Evolutionary conservation across 2,329 filamentous ascomycete genomes (phyloP).

Genomic region (Fonsecaea pedrosoi): DNA sequence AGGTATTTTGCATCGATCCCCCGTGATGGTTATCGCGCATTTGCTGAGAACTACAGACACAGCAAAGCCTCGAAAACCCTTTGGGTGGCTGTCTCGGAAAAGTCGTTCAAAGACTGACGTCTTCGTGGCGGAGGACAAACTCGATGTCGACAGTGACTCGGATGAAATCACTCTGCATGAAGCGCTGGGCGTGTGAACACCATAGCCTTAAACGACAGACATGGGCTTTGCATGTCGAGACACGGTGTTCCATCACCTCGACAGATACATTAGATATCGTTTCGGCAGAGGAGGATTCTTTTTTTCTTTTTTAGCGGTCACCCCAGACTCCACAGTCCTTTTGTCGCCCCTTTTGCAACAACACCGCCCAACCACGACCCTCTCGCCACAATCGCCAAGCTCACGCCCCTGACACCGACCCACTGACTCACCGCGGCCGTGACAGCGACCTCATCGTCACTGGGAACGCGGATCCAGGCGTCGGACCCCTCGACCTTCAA

Average conservation of each 20-base stretch:
- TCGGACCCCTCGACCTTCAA: constrained; percentile 46
- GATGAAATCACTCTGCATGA: constrained; percentile 25
- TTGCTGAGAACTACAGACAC: neutral
- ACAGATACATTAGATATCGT: neutral
- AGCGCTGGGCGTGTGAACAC: constrained; percentile 9
- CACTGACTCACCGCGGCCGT: constrained; percentile 55
- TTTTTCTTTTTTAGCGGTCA: neutral
- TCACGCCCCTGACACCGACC: constrained; percentile 41
- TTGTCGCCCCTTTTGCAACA: constrained; percentile 20
- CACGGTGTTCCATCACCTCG: neutral
- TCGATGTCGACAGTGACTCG: constrained; percentile 26
- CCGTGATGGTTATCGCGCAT: neutral
- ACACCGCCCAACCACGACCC: constrained; percentile 38
- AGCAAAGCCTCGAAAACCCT: constrained; percentile 5
- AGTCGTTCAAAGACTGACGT: neutral
- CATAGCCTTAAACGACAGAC: neutral
- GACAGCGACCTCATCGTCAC: constrained; percentile 53
- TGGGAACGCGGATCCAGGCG: constrained; percentile 54
- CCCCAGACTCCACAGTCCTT: constrained; percentile 33
- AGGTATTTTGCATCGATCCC: constrained; percentile 7
- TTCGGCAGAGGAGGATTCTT: neutral
- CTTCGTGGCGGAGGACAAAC: neutral
- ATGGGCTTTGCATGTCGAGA: neutral
- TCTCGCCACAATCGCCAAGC: constrained; percentile 37
- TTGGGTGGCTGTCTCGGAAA: neutral